Evolutionary conservation across 352 stramenopile species (phyloP).

Genomic region (Globisporangium cederbergense): DNA sequence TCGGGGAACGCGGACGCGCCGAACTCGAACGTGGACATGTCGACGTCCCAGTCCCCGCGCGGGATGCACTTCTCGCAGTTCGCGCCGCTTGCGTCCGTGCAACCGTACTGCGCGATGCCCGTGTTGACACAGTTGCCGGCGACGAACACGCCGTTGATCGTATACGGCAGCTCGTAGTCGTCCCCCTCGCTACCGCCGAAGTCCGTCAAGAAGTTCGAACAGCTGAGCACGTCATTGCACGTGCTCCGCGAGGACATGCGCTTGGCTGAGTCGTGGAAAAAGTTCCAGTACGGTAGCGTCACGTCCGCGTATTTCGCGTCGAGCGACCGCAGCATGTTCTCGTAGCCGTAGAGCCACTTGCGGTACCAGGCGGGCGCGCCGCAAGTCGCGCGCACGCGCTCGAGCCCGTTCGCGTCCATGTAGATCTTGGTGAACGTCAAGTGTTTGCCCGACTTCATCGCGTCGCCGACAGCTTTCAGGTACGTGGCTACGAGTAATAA

Average conservation of each 20-base stretch:
- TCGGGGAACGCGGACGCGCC: slow-evolving; percentile 59
- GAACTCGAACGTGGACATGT: slow-evolving; percentile 61
- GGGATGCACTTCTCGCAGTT: slow-evolving; percentile 62
- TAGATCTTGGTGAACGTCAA: slow-evolving; percentile 56
- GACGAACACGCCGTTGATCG: slow-evolving; percentile 27
- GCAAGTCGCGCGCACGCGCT: slow-evolving; percentile 41
- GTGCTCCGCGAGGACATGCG: slow-evolving; percentile 34
- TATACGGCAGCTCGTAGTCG: slow-evolving; percentile 21
- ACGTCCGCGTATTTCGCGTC: slow-evolving; percentile 37
- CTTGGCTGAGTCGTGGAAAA: slow-evolving; percentile 56
- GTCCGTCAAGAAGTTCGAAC: slow-evolving; percentile 46
- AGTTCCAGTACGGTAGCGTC: slow-evolving; percentile 66
- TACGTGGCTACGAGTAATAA: slow-evolving; percentile 28
- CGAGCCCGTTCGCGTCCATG: slow-evolving; percentile 35
- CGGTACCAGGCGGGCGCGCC: slow-evolving; percentile 61
- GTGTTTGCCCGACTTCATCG: slow-evolving; percentile 50
- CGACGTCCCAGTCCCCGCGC: slow-evolving; percentile 61
- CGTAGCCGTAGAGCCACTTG: slow-evolving; percentile 63
- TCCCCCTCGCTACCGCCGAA: slow-evolving; percentile 48
- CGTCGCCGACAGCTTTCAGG: slow-evolving; percentile 41
- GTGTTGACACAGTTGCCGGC: slow-evolving; percentile 56
- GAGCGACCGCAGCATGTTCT: slow-evolving; percentile 65
- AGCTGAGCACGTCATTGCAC: slow-evolving; percentile 38
- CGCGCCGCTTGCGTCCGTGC: slow-evolving; percentile 23
- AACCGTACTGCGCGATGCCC: slow-evolving; percentile 43